These are phyloP conservation scores for Cytospora chrysosperma DNA, from an alignment of 2,329 filamentous ascomycete genomes.

Conservation along the genomic window DNA sequence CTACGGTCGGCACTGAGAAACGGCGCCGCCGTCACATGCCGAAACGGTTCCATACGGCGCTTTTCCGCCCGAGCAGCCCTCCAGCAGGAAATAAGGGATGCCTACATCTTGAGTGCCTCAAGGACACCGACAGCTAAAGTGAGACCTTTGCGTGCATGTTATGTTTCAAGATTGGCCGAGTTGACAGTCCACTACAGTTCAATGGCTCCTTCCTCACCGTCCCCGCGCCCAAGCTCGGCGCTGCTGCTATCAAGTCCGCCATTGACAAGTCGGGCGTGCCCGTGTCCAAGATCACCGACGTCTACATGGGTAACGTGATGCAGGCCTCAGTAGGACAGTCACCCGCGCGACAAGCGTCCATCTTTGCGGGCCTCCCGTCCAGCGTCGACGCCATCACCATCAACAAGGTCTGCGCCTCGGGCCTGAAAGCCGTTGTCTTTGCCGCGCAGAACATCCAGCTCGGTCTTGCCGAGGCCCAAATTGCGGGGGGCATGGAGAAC, in stretches of 20 bases:
- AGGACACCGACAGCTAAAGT: slow-evolving; percentile 91
- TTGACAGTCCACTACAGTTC: slow-evolving; percentile 59
- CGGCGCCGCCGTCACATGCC: slow-evolving; percentile 23
- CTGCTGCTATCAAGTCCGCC: slow-evolving; percentile 87
- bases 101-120: slow-evolving; percentile 88
- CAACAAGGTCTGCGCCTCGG: slow-evolving; percentile 98
- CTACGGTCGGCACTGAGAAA: slow-evolving; percentile 20
- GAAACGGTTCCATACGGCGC: slow-evolving; percentile 33
- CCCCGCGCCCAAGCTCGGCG: slow-evolving; percentile 82
- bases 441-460: slow-evolving; percentile 95
- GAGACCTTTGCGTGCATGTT: slow-evolving; percentile 11
- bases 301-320: slow-evolving; percentile 97
- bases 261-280: slow-evolving; percentile 84
- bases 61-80: slow-evolving; percentile 48
- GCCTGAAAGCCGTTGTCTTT: slow-evolving; percentile 85
- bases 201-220: slow-evolving; percentile 87
- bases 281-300: slow-evolving; percentile 76
- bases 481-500: slow-evolving; percentile 97
- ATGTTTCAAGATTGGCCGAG: background rate
- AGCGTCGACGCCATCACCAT: slow-evolving; percentile 85
- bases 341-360: slow-evolving; percentile 84
- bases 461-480: slow-evolving; percentile 80
- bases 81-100: slow-evolving; percentile 75
- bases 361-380: slow-evolving; percentile 83
- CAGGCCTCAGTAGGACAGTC: slow-evolving; percentile 83